Evolutionary conservation across 2,329 filamentous ascomycete species (phyloP).

Genomic region (Neurospora sp.): DNA sequence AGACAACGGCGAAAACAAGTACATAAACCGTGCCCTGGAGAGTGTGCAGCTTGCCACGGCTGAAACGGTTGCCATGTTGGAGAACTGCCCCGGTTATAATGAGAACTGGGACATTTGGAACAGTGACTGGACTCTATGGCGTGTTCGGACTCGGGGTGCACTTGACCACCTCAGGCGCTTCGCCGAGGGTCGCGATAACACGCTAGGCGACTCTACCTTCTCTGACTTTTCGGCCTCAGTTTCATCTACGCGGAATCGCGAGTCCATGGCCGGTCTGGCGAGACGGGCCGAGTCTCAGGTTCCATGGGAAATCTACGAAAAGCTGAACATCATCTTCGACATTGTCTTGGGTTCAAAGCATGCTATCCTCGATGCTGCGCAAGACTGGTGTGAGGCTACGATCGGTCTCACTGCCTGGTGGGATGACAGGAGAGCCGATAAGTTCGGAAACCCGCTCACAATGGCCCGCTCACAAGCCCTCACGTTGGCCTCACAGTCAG

Average conservation of each 20-base stretch:
- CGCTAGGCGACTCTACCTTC: conserved; percentile 23
- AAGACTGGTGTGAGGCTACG: conserved; percentile 89
- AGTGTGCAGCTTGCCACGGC: conserved; percentile 66
- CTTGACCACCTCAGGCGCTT: conserved; percentile 64
- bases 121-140: conserved; percentile 75
- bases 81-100: conserved; percentile 59
- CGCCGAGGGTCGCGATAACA: conserved; percentile 51
- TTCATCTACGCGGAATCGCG: conserved; percentile 29
- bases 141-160: conserved; percentile 60
- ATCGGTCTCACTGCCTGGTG: conserved; percentile 83
- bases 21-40: conserved; percentile 64
- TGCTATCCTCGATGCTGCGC: conserved; percentile 64
- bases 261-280: conserved; percentile 54
- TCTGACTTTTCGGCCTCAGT: conserved; percentile 24
- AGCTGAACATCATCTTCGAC: conserved; percentile 68
- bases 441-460: conserved; percentile 20
- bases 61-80: conserved; percentile 58
- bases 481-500: conserved; percentile 29
- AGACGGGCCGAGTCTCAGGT: conserved; percentile 76
- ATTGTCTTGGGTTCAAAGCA: conserved; percentile 67
- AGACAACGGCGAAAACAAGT: conserved; percentile 56
- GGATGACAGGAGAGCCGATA: conserved; percentile 57
- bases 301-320: conserved; percentile 85
- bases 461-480: conserved; percentile 31
- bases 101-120: conserved; percentile 76